Percentiles rank a stretch among this genome's conserved stretches.
phyloP scores from a whole-genome alignment of 2,329 filamentous ascomycete genomes.

The Diaporthe citriasiana region DNA sequence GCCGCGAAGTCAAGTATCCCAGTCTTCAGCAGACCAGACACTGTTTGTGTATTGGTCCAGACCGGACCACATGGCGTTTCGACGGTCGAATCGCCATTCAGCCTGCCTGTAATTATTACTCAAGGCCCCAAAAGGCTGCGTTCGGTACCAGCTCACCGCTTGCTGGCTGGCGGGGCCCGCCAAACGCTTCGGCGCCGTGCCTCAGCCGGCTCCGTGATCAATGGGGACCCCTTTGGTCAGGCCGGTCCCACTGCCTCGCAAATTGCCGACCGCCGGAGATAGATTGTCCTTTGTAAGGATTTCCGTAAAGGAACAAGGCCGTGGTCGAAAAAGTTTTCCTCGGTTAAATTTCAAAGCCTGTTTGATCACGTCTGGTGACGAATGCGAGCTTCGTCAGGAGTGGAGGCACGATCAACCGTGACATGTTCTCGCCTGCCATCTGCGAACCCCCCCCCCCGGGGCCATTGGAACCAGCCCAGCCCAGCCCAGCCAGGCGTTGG shows the following conservation, averaged over 20 bases:
- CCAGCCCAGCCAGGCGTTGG: slow-evolving; percentile 28
- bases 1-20: neutral
- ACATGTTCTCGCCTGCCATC: neutral
- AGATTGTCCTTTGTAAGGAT: slow-evolving; percentile 13
- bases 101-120: neutral
- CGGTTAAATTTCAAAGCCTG: slow-evolving; percentile 11
- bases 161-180: neutral
- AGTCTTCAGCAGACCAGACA: slow-evolving; percentile 16
- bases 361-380: slow-evolving; percentile 20
- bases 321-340: slow-evolving; percentile 20
- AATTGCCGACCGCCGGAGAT: slow-evolving; percentile 34
- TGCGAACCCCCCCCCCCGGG: neutral
- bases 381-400: slow-evolving; percentile 27
- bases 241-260: slow-evolving; percentile 34
- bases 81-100: neutral
- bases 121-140: neutral
- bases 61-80: slow-evolving; percentile 17
- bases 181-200: slow-evolving; percentile 17
- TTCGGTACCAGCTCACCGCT: slow-evolving; percentile 29
- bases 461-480: neutral
- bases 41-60: neutral
- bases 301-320: neutral
- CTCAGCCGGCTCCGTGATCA: slow-evolving; percentile 29
- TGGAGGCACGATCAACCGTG: slow-evolving; percentile 28
- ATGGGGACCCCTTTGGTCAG: slow-evolving; percentile 4